Conservation (phyloP, 345 rosid genomes). For the Pseudoturritis turrita region DNA sequence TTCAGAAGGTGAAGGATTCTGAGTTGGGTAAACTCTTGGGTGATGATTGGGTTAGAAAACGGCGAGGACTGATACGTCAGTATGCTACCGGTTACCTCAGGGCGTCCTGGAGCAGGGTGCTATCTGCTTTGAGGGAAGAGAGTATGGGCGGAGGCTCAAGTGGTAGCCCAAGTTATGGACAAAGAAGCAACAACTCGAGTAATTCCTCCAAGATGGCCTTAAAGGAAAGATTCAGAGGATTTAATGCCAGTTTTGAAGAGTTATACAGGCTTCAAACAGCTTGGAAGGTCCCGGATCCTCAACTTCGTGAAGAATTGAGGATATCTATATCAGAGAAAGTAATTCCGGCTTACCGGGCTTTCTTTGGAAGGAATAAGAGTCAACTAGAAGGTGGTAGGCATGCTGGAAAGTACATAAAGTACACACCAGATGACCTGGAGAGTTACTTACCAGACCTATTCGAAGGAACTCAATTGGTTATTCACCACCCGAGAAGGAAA, state of each 20-base stretch:
- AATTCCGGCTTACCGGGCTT: conserved; percentile 85
- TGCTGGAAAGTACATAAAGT: conserved; percentile 90
- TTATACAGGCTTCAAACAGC: conserved; percentile 80
- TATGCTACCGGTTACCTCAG: conserved; percentile 89
- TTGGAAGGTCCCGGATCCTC: conserved; percentile 95
- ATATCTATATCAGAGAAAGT: conserved; percentile 89
- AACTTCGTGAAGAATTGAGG: conserved; percentile 90
- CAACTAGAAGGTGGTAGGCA: conserved; percentile 82
- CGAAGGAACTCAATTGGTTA: conserved; percentile 77
- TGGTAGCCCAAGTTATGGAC: conserved; percentile 55
- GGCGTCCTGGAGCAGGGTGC: conserved; percentile 78
- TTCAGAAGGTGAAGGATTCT: conserved; percentile 88
- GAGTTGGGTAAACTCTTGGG: conserved; percentile 81
- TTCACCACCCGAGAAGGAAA: conserved; percentile 81
- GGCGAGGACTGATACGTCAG: conserved; percentile 73
- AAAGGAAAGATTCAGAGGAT: conserved; percentile 85
- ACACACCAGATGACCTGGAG: conserved; percentile 90
- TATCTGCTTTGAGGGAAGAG: conserved; percentile 81
- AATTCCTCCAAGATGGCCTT: conserved; percentile 71
- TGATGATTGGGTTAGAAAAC: conserved; percentile 89
- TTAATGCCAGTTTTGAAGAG: conserved; percentile 88
- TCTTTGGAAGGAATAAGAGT: conserved; percentile 74
- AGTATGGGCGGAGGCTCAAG: conserved; percentile 64
- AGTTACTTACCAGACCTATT: conserved; percentile 68
- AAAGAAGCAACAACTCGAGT: conserved; percentile 33